Evolutionary conservation across 73 alveolate species (phyloP), one percentile per base, ranked within the genome.

Genomic region (Paramecium primaurelia): DNA sequence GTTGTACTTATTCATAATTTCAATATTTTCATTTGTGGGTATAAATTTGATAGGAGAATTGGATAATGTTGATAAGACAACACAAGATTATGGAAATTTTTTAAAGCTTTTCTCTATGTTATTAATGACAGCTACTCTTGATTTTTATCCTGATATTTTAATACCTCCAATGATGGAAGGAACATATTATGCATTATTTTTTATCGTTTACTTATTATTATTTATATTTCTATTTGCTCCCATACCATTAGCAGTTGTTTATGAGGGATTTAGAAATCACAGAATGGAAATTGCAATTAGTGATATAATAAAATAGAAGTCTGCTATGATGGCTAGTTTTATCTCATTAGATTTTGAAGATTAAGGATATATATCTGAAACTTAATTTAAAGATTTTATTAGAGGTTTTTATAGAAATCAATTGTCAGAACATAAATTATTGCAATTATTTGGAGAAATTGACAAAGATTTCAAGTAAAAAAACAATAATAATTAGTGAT

Each of bases 251-350:
- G 94, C 94, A 22, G 94, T 89, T 8, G 94, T 89, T 20, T 89
- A 89, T 89, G 94, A 89, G 30, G 94, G 94, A 3, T 89, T 89
- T 47, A 89, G 94, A 30, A 89, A 73, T 18, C 94, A 89, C 16
- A 68, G 94, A 26, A 34, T 44, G 32, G 51, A 89, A 71, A 36
- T 89, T 42, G 86, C 88, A 9, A 89, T 89, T 71, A 64, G 71
- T 25, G 94, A 89, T 49, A 89, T 77, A 8, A 89, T 89, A 1
- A 89, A 89, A 71, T 30, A 83, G 22, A 89, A 83, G 18, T 45
- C 71, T 25, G 92, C 94, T 0, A 47, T 89, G 86, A 47, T 77
- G 92, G 94, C 94, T 12, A 71, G 94, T 37, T 89, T 89, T 71
- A 42, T 80, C 20, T 80, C 91, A 12, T 22, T 80, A 47, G 91